Conservation (phyloP, 495 filamentous ascomycete genomes). For the Penicillium lividum region DNA sequence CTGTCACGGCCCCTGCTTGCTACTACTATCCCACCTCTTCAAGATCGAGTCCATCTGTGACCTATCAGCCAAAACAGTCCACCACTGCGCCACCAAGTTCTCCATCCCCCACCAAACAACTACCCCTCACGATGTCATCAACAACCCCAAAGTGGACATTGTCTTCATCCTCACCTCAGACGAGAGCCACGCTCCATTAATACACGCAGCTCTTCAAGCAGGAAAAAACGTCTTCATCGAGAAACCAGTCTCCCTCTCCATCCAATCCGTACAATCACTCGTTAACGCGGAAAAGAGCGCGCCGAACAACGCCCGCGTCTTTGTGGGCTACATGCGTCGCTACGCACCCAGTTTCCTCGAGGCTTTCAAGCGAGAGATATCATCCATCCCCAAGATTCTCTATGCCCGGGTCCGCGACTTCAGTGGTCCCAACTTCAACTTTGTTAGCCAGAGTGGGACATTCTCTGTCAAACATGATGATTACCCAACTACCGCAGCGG, state of each 20-base stretch:
- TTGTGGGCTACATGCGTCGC: conserved; percentile 56
- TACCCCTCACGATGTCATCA: conserved; percentile 29
- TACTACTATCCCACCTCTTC: conserved; percentile 39
- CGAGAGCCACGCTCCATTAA: conserved; percentile 41
- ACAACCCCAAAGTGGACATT: conserved; percentile 40
- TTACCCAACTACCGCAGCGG: conserved; percentile 21
- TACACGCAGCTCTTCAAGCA: conserved; percentile 36
- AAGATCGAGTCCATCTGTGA: conserved; percentile 43
- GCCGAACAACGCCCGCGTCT: conserved; percentile 33
- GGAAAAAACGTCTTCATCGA: conserved; percentile 50
- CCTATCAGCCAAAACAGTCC: conserved; percentile 32
- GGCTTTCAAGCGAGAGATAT: conserved; percentile 42
- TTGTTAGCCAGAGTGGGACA: conserved; percentile 52
- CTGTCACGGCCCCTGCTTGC: conserved; percentile 45
- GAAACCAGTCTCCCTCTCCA: conserved; percentile 48
- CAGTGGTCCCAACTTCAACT: conserved; percentile 45
- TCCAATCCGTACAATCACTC: conserved; percentile 32
- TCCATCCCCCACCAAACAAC: conserved; percentile 24
- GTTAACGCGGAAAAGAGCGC: conserved; percentile 38
- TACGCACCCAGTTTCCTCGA: conserved; percentile 47
- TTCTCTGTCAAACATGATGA: conserved; percentile 39
- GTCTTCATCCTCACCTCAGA: conserved; percentile 45
- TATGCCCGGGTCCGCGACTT: conserved; percentile 51
- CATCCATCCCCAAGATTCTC: conserved; percentile 35
- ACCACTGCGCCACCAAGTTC: conserved; percentile 32